Base-by-base conservation (phyloP, 2,329 filamentous ascomycete species). In the Diaporthe australafricana region DNA sequence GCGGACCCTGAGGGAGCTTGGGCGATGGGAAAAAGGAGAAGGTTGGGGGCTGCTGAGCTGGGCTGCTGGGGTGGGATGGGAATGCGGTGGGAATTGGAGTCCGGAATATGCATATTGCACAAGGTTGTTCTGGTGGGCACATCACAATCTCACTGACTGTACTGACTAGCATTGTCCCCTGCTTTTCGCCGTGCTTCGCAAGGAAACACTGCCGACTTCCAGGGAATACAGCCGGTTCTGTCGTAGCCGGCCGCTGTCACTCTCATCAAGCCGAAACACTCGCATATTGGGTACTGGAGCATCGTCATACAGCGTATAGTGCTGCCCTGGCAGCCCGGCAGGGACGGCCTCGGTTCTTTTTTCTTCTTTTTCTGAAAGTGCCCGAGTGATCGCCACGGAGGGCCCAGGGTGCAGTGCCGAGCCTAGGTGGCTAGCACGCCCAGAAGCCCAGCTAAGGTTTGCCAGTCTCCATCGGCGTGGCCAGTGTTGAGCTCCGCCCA, bases 101-200 rank as follows among this genome's bases (percentile, higher is more conserved):
- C 56, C 53, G 48, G 67, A 52, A 60, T 60, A 69, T 69, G 67
- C 53, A 60, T 69, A 60, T 40, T 47, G 32, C 22, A 52, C 67
- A 69, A 60, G 53, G 53, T 42, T 69, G 22, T 60, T 55, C 53
- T 60, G 25, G 32, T n/a, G 35, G 35, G 47, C 38, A 42, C 22
- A 69, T 69, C 67, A 30, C 53, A 60, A 60, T 69, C 53, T 69
- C 42, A 14, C 25, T 47, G 53, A 47, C 53, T 48, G 40, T 30
- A 14, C 25, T 47, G 53, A 47, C 53, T 48, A 50, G 42, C 42
- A 30, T 2, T 27, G 11, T 16, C 14, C 40, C 30, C 52, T 38
- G 53, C 6, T 50, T 4, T 3, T 3, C n/a, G 5, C 47, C 42
- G 4, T 69, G 53, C 53, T 17, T 35, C 14, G 11, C 22, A 12